Percentiles rank a stretch among this genome's conserved stretches.
These are phyloP conservation scores for Galerina sulciceps DNA, from an alignment of 768 basidiomycete species.

Conservation along the genomic window DNA sequence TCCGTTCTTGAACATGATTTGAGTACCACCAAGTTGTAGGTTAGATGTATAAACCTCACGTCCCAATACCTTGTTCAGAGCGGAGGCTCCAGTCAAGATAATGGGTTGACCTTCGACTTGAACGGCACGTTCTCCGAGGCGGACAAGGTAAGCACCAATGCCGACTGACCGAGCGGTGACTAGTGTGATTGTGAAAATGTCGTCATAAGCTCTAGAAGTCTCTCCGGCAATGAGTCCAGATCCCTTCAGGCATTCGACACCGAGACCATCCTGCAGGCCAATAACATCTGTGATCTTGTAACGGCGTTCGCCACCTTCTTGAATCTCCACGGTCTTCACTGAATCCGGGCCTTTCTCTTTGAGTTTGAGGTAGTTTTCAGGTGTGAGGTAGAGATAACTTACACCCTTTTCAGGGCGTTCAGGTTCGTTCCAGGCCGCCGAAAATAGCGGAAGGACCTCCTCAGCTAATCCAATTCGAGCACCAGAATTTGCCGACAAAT, in stretches of 20 bases:
- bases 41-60: conserved; percentile 99
- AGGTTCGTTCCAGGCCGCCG: conserved; percentile 87
- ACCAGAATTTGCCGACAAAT: conserved; percentile 98
- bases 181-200: conserved; percentile 99
- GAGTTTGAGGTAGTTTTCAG: conserved; percentile 87
- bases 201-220: conserved; percentile 97
- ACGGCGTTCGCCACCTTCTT: conserved; percentile 84
- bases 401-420: conserved; percentile 91
- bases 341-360: conserved; percentile 82
- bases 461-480: conserved; percentile 96
- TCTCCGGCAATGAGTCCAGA: conserved; percentile 99
- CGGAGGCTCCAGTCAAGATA: conserved; percentile 95
- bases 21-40: conserved; percentile 98
- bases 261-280: conserved; percentile 95
- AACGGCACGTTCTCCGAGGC: conserved; percentile 95
- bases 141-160: conserved; percentile 98
- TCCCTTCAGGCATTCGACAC: conserved; percentile 94
- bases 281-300: conserved; percentile 97
- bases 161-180: conserved; percentile 99
- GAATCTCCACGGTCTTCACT: conserved; percentile 82
- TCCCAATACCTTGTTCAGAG: conserved; percentile 98
- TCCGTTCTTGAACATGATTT: conserved; percentile 99
- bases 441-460: conserved; percentile 86
- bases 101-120: conserved; percentile 99
- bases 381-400: conserved; percentile 94